These are phyloP conservation scores for Nicotiana knightiana DNA, from an alignment of 257 asterid species.

Conservation along the genomic window DNA sequence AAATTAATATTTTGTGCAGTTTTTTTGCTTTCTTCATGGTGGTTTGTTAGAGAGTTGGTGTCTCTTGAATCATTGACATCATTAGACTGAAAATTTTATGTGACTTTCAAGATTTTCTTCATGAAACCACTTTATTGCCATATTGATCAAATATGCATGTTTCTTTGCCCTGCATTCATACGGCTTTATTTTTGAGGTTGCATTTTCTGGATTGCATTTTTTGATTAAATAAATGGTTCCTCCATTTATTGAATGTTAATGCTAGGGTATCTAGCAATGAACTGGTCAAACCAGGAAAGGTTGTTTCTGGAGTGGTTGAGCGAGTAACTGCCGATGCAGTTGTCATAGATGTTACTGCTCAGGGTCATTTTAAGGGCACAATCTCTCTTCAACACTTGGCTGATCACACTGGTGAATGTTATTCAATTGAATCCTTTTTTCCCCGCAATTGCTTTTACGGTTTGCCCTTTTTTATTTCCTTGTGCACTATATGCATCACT, in stretches of 20 bases:
- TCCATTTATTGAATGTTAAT: not conserved
- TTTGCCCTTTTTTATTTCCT: not conserved
- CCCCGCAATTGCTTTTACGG: slow-evolving; percentile 7
- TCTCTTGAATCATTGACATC: not conserved
- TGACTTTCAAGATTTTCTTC: not conserved
- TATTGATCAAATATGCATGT: not conserved
- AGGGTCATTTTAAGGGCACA: slow-evolving; percentile 64
- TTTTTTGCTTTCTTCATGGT: not conserved
- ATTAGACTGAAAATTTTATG: not conserved
- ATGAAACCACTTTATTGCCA: not conserved
- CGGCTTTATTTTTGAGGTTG: not conserved
- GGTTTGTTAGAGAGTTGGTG: not conserved
- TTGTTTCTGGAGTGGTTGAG: slow-evolving; percentile 84
- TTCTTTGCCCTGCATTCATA: not conserved
- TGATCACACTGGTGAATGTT: slow-evolving; percentile 65
- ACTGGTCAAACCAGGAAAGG: slow-evolving; percentile 53
- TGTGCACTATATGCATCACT: not conserved
- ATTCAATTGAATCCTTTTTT: not conserved
- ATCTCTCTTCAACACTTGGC: slow-evolving; percentile 79
- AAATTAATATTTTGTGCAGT: not conserved
- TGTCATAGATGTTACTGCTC: slow-evolving; percentile 42
- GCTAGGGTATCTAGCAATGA: slow-evolving; percentile 50
- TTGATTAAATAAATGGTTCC: not conserved
- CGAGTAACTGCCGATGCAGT: slow-evolving; percentile 51
- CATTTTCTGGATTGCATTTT: not conserved